Evolutionary conservation across 441 rosid genomes (phyloP), one percentile per base, ranked within the genome.

Genomic region (Arabidopsis hybrid): DNA sequence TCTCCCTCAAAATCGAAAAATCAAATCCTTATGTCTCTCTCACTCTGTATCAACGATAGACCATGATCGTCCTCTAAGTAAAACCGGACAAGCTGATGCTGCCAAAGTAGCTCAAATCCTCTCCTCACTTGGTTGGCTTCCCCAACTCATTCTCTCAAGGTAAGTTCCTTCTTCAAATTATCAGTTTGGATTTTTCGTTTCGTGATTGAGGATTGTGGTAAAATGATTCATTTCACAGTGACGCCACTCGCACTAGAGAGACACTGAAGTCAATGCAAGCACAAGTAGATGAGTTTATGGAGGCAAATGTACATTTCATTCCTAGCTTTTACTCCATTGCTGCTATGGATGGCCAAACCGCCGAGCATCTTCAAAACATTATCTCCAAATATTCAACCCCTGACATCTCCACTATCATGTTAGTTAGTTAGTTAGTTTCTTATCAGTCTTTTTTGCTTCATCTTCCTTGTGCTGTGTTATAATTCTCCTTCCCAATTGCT

Each of bases 271-370:
- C 89, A 76, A 95, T 95, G 99, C 99, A 92, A 87, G 87, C 85
- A 16, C 86, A 82, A 29, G 91, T 88, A 1, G 81, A 68, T 42
- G 88, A 74, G 47, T 85, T 95, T 65, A 61, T 83, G 80, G 91
- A 86, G 63, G 93, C 97, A 3, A 87, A 88, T 78, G 85, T 88
- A 65, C 91, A 87, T 82, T 90, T 89, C 77, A 80, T 95, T 62
- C 88, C 99, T 0, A 95, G 97, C 83, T 95, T 92, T 79, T 95
- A 95, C 83, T 95, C 97, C 53, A 80, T 92, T 65, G 95, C 99
- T 4, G 97, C 97, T 29, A 86, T 95, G 99, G 97, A 95, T 69
- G 99, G 99, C 36, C 99, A 95, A 80, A 95, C 99, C 8, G 97
- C 97, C 0, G 91, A 87, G 8, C 97, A 89, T 77, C 91, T 95